Evolutionary conservation across 139 green algal genomes (phyloP).

Genomic region (Klebsormidium nitens): DNA sequence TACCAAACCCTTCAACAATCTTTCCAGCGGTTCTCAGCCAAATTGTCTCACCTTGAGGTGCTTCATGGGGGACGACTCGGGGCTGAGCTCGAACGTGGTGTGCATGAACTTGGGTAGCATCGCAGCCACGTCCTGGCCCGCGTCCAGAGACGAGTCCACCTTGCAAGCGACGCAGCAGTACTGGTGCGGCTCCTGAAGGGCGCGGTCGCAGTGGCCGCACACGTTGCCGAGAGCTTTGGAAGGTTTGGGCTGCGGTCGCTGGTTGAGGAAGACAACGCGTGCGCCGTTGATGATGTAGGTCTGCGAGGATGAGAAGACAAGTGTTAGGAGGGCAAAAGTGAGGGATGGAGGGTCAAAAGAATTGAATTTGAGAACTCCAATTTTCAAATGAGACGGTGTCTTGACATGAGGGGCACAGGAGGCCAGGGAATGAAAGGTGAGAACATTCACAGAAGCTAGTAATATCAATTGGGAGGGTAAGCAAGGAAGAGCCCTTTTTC

Average conservation of each 20-base stretch:
- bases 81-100: conserved; percentile 53
- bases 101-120: neutral
- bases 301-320: conserved; percentile 34
- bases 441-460: neutral
- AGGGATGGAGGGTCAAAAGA: neutral
- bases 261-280: conserved; percentile 65
- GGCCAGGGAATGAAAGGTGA: neutral
- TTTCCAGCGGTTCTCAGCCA: too few species aligned
- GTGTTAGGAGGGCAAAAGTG: neutral
- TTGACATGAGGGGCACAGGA: neutral
- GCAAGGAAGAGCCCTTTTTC: neutral
- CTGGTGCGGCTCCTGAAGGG: conserved; percentile 8
- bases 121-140: neutral
- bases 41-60: too few species aligned
- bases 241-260: conserved; percentile 58
- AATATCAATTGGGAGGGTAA: neutral
- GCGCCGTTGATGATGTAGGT: conserved; percentile 71
- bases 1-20: too few species aligned
- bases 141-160: neutral
- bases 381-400: neutral
- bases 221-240: conserved; percentile 1
- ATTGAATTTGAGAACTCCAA: neutral
- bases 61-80: too few species aligned
- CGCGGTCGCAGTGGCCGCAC: conserved; percentile 6
- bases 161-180: conserved; percentile 20